Base-by-base conservation (phyloP, 2,329 filamentous ascomycete species). In the Aureobasidium sp. region DNA sequence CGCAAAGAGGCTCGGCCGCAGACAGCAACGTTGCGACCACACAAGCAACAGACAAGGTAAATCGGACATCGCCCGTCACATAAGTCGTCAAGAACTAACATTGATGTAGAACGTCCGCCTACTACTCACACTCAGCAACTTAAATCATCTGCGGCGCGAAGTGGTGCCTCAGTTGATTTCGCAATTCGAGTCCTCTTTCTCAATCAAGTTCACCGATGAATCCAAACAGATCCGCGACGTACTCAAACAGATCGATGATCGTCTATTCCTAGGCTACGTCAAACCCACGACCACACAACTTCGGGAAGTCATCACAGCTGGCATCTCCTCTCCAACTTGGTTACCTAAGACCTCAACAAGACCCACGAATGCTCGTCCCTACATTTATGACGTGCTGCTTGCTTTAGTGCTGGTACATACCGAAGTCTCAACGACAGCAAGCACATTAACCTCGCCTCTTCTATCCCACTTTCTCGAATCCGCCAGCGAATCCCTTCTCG, bases 131-230 rank as follows among this genome's bases (percentile, higher is more conserved):
- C 81, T 99, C 29, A 94, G 90, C 71, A 99, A 99, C 72, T 85
- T 99, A 63, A 88, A 93, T 70, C 83, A 88, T 27, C 84, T 99
- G 40, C 88, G 91, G 62, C 82, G 85, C 27, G 86, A 94, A 65
- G 84, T 93, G 35, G 89, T 97, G 1, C 93, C 93, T 0, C 86
- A 87, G 67, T 82, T 99, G n/a, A 90, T 96, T 71, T 84, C 88
- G 5, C 89, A 94, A 70, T 99, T 97, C 70, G 94, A 99, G 72
- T 91, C 90, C 54, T 85, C 90, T 61, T 99, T 99, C 75, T 91
- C 90, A 1, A 90, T 97, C 65, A 95, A 95, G 71, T 82, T 99
- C 63, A 95, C 91, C 1, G 93, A 97, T 65, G 94, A 99, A 75
- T 88, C 87, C 61, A 93, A 93, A 73, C 94, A 90, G 0, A 93